phyloP scores from a whole-genome alignment of 2,329 filamentous ascomycete species.

The Stachybotrys chlorohalonatus region DNA sequence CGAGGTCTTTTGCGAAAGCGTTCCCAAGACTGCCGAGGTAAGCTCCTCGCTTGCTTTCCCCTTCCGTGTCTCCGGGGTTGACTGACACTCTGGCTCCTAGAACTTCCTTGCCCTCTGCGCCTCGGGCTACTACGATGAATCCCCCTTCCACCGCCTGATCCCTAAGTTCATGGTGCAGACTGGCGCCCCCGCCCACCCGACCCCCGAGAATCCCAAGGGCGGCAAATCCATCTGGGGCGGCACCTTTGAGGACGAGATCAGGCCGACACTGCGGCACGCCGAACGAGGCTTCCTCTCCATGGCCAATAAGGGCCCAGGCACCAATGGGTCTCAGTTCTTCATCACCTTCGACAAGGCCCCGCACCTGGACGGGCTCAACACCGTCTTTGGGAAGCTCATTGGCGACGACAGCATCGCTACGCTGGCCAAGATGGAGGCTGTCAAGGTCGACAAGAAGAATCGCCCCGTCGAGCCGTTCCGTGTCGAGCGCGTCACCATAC shows the following conservation, averaged over 20 bases:
- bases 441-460: conserved; percentile 71
- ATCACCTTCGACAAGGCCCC: conserved; percentile 68
- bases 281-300: conserved; percentile 64
- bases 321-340: conserved; percentile 77
- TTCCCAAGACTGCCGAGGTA: conserved; percentile 85
- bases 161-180: conserved; percentile 75
- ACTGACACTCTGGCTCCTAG: conserved; percentile 26
- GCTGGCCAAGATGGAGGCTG: conserved; percentile 60
- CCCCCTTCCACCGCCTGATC: conserved; percentile 73
- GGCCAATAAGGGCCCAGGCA: conserved; percentile 68
- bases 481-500: conserved; percentile 63
- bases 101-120: conserved; percentile 86
- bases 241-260: conserved; percentile 74
- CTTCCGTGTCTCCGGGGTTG: background rate
- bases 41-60: conserved; percentile 7
- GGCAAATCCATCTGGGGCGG: conserved; percentile 66
- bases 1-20: conserved; percentile 91
- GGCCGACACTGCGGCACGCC: conserved; percentile 59
- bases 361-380: conserved; percentile 77
- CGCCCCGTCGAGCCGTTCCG: conserved; percentile 57
- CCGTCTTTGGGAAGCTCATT: conserved; percentile 69
- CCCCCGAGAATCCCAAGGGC: conserved; percentile 54
- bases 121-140: conserved; percentile 65
- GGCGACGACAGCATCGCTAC: conserved; percentile 56
- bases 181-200: conserved; percentile 50